These are phyloP conservation scores for Mycena sanguinolenta DNA, from an alignment of 768 basidiomycete species.

Conservation along the genomic window DNA sequence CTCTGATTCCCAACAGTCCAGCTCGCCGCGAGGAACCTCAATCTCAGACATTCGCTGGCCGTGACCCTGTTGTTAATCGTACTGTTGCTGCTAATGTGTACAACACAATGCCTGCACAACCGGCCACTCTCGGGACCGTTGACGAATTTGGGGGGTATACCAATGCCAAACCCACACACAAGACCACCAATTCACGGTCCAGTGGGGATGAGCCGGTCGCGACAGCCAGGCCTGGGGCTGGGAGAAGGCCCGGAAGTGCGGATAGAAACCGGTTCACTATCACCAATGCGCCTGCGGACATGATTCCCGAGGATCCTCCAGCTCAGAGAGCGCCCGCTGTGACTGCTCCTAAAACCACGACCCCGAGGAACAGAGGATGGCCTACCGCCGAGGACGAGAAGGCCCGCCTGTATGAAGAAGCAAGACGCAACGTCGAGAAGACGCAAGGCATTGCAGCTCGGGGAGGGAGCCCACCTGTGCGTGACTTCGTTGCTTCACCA, in stretches of 20 bases:
- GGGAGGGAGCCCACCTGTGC: constrained; percentile 49
- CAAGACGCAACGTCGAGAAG: constrained; percentile 69
- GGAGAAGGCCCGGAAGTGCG: constrained; percentile 39
- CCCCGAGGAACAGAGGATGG: constrained; percentile 55
- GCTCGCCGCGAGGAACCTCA: constrained; percentile 29
- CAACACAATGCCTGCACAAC: constrained; percentile 32
- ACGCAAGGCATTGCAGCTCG: constrained; percentile 59
- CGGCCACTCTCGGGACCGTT: constrained; percentile 25
- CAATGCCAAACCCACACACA: constrained; percentile 23
- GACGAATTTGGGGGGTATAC: constrained; percentile 39
- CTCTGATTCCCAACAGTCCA: constrained; percentile 49
- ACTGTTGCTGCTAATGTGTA: constrained; percentile 24
- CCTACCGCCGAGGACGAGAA: constrained; percentile 76
- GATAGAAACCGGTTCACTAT: constrained; percentile 54
- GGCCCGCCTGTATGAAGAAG: constrained; percentile 70
- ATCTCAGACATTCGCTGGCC: constrained; percentile 36
- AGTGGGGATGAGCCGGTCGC: constrained; percentile 25
- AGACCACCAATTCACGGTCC: constrained; percentile 29
- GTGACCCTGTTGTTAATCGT: constrained; percentile 34
- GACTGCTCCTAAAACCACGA: constrained; percentile 17
- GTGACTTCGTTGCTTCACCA: constrained; percentile 6
- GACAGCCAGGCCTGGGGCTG: constrained; percentile 21
- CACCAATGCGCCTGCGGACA: constrained; percentile 48
- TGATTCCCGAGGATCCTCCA: constrained; percentile 43
- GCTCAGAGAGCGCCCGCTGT: constrained; percentile 12